Evolutionary conservation across 352 stramenopile genomes (phyloP).

Genomic region (Phytopythium cucurbitacearum): DNA sequence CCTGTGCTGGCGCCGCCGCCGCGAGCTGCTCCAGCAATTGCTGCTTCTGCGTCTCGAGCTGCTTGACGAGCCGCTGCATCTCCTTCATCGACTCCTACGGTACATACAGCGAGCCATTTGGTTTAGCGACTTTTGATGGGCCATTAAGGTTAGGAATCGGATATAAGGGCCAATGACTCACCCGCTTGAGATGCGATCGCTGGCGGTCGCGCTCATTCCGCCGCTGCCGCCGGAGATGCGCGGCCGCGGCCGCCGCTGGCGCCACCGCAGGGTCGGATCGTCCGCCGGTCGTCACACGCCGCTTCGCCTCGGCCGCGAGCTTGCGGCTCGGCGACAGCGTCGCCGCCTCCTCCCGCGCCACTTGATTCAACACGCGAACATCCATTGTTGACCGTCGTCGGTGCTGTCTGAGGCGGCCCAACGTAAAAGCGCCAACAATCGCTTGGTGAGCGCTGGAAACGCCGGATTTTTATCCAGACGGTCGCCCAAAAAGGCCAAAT

Average conservation of each 20-base stretch:
- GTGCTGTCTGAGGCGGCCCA: too few species aligned
- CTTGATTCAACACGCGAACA: conserved; percentile 7
- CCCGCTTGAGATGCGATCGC: conserved; percentile 48
- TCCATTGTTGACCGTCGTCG: conserved; percentile 22
- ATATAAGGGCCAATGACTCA: conserved; percentile 7
- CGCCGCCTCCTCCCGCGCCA: conserved; percentile 3
- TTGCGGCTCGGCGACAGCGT: background rate
- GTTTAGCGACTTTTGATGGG: background rate
- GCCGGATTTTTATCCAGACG: too few species aligned
- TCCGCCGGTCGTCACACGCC: background rate
- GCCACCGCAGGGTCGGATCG: background rate
- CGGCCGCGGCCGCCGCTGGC: background rate
- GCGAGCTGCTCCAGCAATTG: conserved; percentile 19
- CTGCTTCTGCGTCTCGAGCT: conserved; percentile 43
- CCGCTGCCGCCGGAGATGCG: conserved; percentile 27
- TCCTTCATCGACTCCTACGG: conserved; percentile 41
- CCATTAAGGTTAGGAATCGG: background rate
- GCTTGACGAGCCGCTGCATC: conserved; percentile 38
- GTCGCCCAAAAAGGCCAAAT: too few species aligned
- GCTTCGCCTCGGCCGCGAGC: conserved; percentile 1
- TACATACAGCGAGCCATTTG: background rate
- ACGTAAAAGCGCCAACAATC: too few species aligned
- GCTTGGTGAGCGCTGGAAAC: too few species aligned
- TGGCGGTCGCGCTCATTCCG: conserved; percentile 62
- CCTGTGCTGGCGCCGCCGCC: background rate